Evolutionary conservation across 495 filamentous ascomycete genomes (phyloP).

Genomic region (Chlorociboria aeruginascens): DNA sequence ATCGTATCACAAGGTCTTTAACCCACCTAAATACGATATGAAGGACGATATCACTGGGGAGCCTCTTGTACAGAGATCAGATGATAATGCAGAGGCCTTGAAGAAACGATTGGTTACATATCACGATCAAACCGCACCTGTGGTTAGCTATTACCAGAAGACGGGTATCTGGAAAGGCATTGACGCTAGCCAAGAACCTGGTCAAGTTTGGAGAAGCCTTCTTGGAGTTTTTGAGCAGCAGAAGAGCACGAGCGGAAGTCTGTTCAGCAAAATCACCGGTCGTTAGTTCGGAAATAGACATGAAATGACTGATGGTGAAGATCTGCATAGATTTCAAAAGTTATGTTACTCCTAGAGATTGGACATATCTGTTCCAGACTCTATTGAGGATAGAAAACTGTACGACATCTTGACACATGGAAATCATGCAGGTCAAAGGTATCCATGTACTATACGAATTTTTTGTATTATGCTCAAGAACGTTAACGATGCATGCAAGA

Average conservation of each 20-base stretch:
- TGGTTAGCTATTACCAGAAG: constrained; percentile 91
- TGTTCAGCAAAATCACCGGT: constrained; percentile 36
- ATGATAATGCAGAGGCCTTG: constrained; percentile 95
- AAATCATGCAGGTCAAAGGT: constrained; percentile 1
- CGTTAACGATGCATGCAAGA: constrained; percentile 1
- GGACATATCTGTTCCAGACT: constrained; percentile 5
- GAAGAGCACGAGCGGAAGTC: constrained; percentile 33
- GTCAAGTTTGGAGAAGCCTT: constrained; percentile 88
- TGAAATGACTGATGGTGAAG: constrained; percentile 2
- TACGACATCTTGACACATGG: constrained; percentile 16
- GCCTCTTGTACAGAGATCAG: constrained; percentile 87
- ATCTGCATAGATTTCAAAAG: constrained; percentile 19
- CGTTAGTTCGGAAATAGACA: not conserved
- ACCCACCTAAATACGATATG: constrained; percentile 91
- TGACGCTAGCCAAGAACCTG: constrained; percentile 93
- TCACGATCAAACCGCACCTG: constrained; percentile 85
- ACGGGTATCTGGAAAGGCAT: constrained; percentile 94
- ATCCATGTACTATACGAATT: constrained; percentile 9
- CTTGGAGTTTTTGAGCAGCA: constrained; percentile 62
- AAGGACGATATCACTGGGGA: constrained; percentile 95
- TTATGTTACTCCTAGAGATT: constrained; percentile 6
- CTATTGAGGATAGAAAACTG: constrained; percentile 9
- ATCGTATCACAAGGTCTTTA: constrained; percentile 96
- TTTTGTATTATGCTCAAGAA: constrained; percentile 9
- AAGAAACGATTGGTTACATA: constrained; percentile 92